Base-by-base conservation (phyloP, 2,329 filamentous ascomycete genomes). In the Graphilbum fragrans region DNA sequence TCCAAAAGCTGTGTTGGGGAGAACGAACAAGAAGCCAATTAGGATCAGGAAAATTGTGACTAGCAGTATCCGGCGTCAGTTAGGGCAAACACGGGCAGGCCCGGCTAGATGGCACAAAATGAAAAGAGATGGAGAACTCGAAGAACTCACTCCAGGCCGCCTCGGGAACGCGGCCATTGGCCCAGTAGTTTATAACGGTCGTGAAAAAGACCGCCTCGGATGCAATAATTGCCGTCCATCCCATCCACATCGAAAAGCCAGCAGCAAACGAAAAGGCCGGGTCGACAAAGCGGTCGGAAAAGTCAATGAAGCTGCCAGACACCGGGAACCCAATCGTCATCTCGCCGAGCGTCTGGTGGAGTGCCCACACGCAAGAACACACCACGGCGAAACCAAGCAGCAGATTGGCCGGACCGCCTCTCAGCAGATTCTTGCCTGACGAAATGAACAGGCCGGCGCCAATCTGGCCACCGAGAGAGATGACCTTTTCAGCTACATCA, bases 381-480 rank as follows among this genome's bases (percentile, higher is more conserved):
- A 43, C 37, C 2, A 43, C 37, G n/a, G 25, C 21, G 14, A 43
- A 43, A n/a, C 37, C 41, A 11, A 43, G 19, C 3, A 43, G 25
- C 12, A 43, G 22, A 19, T 33, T 33, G 32, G 37, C 41, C n/a
- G 41, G 41, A 14, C 41, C 41, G 25, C 41, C 41, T 11, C 33
- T 23, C 32, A 32, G 22, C 9, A 43, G 37, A 21, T 43, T 43
- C 19, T 36, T 43, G 32, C 41, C 41, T 3, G 41, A 35, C 32
- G 41, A 43, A 25, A 43, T 43, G 37, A 43, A 43, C 21, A 43
- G 41, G 12, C 41, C 41, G n/a, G 41, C 41, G 2, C 41, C 41
- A 27, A 43, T 43, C 19, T 43, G 37, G 16, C 41, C 41, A 25
- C 41, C 41, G 7, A 43, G 37, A 2, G 41, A 43, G 25, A 43